Percentiles rank a stretch among this genome's conserved stretches.
These are phyloP conservation scores for Inga oerstediana DNA, from an alignment of 306 rosid species.

Conservation along the genomic window DNA sequence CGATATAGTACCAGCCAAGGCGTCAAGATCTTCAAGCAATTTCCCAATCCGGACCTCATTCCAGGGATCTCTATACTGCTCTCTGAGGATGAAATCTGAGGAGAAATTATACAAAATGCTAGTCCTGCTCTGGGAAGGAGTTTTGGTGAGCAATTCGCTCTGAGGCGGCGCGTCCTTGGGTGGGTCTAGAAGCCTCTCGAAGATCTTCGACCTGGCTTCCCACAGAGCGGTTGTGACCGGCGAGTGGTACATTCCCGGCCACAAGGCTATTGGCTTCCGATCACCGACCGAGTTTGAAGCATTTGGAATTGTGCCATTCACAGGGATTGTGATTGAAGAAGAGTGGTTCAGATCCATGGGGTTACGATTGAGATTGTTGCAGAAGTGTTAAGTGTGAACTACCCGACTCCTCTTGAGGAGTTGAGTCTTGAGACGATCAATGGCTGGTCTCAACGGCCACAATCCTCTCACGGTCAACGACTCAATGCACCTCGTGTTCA, in stretches of 20 bases:
- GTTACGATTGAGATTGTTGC: not conserved
- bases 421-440: not conserved
- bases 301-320: conserved; percentile 70
- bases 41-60: conserved; percentile 89
- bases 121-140: conserved; percentile 87
- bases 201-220: conserved; percentile 74
- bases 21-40: conserved; percentile 93
- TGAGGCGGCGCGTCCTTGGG: conserved; percentile 89
- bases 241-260: conserved; percentile 98
- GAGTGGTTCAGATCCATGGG: conserved; percentile 60
- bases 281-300: conserved; percentile 31
- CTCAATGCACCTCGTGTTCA: not conserved
- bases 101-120: conserved; percentile 74
- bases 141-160: conserved; percentile 73
- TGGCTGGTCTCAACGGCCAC: not conserved
- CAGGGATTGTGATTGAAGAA: conserved; percentile 57
- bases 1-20: conserved; percentile 88
- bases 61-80: conserved; percentile 96
- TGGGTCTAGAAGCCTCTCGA: conserved; percentile 78
- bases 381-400: not conserved
- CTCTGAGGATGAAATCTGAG: conserved; percentile 72
- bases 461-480: not conserved
- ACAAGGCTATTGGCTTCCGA: conserved; percentile 68
- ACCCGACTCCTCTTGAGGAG: not conserved
- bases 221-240: conserved; percentile 92